Evolutionary conservation across 2,329 filamentous ascomycete species (phyloP), one percentile per base, ranked within the genome.

Genomic region (Penicillium frequentans): DNA sequence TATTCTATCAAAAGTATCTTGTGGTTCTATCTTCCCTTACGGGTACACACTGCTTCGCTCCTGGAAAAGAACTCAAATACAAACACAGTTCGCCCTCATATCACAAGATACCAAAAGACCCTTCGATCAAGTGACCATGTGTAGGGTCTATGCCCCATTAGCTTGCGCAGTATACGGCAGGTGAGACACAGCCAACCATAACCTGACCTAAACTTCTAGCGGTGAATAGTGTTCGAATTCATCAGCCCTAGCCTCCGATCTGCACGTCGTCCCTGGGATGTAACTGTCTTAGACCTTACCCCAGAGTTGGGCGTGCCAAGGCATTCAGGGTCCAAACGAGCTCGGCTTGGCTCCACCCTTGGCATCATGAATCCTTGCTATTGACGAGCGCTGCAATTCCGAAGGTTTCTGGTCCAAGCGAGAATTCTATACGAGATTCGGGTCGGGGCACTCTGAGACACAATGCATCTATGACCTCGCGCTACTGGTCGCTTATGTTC

Each of bases 121-220:
- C 19, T 23, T 11, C 19, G 39, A 23, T 3, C 3, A 42, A 21
- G 19, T 42, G 39, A 14, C 39, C 19, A 11, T 42, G 39, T 42
- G 39, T 14, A 23, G 10, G 11, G 39, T 14, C 19, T 23, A 23
- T 23, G 39, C 10, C 19, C 21, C 5, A 42, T 49, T 35, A 33
- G 19, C 31, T 23, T n/a, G 45, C 5, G 11, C 1, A 39, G 13
- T 21, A 13, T n/a, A n/a, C 19, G 21, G 9, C 8, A n/a, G 24
- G 31, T 65, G 62, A 66, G 55, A 66, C 64, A 56, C 31, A 45
- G 42, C 64, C 60, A 64, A 67, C 60, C 60, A 62, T 48, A 58
- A 46, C 19, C 21, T 39, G 13, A 24, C 7, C 23, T 21, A 26
- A 26, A 23, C 14, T 16, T 52, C 39, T 50, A 51, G 50, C 31